A percentile compares a stretch with the other conserved stretches of the same genome.
Conservation (phyloP, 1,284 basidiomycete species). For the Meira nashicola region DNA sequence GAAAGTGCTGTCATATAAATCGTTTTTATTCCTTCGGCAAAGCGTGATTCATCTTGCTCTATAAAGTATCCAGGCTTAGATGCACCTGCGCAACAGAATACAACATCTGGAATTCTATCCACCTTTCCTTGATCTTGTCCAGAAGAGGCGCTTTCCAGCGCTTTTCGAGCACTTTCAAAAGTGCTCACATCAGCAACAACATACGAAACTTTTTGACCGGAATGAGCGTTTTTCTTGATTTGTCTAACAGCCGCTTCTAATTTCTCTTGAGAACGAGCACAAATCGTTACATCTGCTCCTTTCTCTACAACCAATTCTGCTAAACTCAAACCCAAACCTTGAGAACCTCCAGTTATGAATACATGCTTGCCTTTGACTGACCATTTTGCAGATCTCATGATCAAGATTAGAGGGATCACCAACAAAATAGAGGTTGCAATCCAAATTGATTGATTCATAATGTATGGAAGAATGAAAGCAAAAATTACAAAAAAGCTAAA, state of each 20-base stretch:
- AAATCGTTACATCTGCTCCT: slow-evolving; percentile 76
- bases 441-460: too few species aligned
- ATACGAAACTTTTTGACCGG: slow-evolving; percentile 1
- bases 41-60: slow-evolving; percentile 62
- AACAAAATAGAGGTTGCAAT: too few species aligned
- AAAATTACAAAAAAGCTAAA: too few species aligned
- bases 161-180: slow-evolving; percentile 58
- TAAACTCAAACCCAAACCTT: slow-evolving; percentile 71
- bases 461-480: too few species aligned
- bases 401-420: too few species aligned
- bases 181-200: slow-evolving; percentile 40
- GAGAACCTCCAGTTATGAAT: slow-evolving; percentile 73
- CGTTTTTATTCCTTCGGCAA: slow-evolving; percentile 58
- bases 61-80: slow-evolving; percentile 68
- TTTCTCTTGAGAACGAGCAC: slow-evolving; percentile 66
- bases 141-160: slow-evolving; percentile 58
- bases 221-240: slow-evolving; percentile 60
- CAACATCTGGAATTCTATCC: slow-evolving; percentile 62
- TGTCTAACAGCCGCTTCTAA: slow-evolving; percentile 62
- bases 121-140: slow-evolving; percentile 54
- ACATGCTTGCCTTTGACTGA: slow-evolving; percentile 21
- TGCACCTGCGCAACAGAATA: slow-evolving; percentile 73
- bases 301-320: slow-evolving; percentile 65
- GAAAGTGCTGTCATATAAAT: slow-evolving; percentile 63
- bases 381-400: too few species aligned